These are phyloP conservation scores for Phaeophleospora eucalypticola DNA, from an alignment of 2,329 filamentous ascomycete species.

Conservation along the genomic window DNA sequence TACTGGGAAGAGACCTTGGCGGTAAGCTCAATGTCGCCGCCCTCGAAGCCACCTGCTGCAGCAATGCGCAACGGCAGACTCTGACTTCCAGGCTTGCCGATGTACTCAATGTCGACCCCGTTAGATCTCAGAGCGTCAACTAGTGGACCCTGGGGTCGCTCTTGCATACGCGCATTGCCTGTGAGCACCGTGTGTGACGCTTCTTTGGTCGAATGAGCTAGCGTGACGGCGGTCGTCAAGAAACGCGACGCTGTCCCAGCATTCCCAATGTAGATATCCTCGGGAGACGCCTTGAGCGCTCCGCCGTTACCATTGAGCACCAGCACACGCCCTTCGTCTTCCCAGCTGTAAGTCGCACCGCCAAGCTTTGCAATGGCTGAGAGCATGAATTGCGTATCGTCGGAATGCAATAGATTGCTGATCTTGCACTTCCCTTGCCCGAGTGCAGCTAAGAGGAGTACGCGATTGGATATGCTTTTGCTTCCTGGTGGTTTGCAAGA, in stretches of 20 bases:
- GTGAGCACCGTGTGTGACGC: conserved; percentile 74
- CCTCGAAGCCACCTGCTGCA: conserved; percentile 76
- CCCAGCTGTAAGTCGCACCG: conserved; percentile 87
- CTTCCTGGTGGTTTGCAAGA: conserved; percentile 87
- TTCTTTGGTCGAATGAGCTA: conserved; percentile 63
- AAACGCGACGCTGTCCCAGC: conserved; percentile 95
- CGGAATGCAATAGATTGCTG: conserved; percentile 89
- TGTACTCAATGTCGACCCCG: conserved; percentile 79
- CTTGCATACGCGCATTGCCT: conserved; percentile 94
- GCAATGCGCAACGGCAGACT: conserved; percentile 81
- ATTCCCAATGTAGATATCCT: conserved; percentile 88
- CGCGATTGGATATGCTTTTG: conserved; percentile 95
- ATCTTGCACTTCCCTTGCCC: conserved; percentile 81
- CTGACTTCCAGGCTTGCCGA: conserved; percentile 75
- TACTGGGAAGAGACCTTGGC: conserved; percentile 99
- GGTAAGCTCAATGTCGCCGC: conserved; percentile 83
- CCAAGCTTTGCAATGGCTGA: conserved; percentile 81
- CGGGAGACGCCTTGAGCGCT: conserved; percentile 67
- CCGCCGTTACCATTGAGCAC: conserved; percentile 91
- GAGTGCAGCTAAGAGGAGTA: conserved; percentile 87
- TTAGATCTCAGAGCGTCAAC: conserved; percentile 86
- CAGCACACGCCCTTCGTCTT: conserved; percentile 86
- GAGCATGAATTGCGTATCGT: conserved; percentile 96
- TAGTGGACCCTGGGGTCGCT: conserved; percentile 85
- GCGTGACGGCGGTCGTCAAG: conserved; percentile 81